Evolutionary conservation across 2,329 filamentous ascomycete species (phyloP).

Genomic region (Tolypocladium inflatum): DNA sequence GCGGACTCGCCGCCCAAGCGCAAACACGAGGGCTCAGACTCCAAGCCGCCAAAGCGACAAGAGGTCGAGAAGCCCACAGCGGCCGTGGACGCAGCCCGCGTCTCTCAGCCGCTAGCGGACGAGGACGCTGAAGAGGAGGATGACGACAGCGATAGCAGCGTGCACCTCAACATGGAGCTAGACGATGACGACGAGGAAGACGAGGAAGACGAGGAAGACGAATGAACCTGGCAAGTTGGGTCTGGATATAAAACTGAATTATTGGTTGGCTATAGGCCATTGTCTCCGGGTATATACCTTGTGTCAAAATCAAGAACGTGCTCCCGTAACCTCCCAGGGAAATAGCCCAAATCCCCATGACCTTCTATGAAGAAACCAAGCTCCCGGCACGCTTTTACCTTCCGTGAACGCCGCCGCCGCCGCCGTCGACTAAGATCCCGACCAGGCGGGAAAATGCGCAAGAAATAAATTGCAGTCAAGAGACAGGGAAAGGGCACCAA

Average conservation of each 20-base stretch:
- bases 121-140: constrained; percentile 30
- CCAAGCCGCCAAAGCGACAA: constrained; percentile 28
- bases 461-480: background rate
- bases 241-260: background rate
- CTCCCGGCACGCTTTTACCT: background rate
- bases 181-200: constrained; percentile 36
- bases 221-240: background rate
- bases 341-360: background rate
- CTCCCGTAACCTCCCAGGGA: background rate
- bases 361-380: no score
- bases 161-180: constrained; percentile 50
- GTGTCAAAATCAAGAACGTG: background rate
- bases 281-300: background rate
- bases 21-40: constrained; percentile 27
- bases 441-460: background rate
- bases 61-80: constrained; percentile 21
- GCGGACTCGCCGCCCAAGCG: constrained; percentile 24
- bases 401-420: background rate
- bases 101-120: constrained; percentile 9
- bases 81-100: constrained; percentile 1
- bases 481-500: background rate
- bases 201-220: constrained; percentile 13
- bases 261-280: background rate
- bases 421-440: background rate
- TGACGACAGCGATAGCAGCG: constrained; percentile 43